These are phyloP conservation scores for Candida yuanshanica DNA, from an alignment of 805 yeast genomes.

Conservation along the genomic window DNA sequence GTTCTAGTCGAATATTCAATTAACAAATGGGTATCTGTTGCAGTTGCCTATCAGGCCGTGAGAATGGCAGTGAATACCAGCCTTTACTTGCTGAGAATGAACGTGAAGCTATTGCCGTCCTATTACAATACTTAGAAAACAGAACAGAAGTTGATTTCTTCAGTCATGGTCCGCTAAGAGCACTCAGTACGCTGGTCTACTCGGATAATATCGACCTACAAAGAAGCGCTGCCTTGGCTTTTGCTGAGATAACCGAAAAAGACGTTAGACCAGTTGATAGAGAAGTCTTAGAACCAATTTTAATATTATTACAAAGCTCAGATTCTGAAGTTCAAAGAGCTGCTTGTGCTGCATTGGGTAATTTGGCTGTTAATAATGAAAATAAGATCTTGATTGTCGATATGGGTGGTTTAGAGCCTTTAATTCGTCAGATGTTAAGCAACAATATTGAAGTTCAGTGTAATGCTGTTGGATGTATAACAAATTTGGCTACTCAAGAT, in stretches of 20 bases:
- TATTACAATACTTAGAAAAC: slow-evolving; percentile 85
- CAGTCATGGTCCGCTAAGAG: slow-evolving; percentile 76
- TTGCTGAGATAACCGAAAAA: slow-evolving; percentile 97
- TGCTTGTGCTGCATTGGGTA: slow-evolving; percentile 98
- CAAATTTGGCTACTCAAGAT: slow-evolving; percentile 96
- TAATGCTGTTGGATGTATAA: slow-evolving; percentile 98
- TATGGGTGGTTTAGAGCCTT: slow-evolving; percentile 96
- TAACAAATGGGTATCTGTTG: slow-evolving; percentile 17
- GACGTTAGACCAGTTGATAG: slow-evolving; percentile 87
- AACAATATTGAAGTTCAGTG: slow-evolving; percentile 97
- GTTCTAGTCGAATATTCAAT: too few species aligned
- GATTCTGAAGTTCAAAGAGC: slow-evolving; percentile 97
- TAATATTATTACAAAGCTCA: slow-evolving; percentile 75
- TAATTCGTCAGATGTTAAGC: slow-evolving; percentile 96
- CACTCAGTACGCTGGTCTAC: slow-evolving; percentile 86
- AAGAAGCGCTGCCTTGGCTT: slow-evolving; percentile 95
- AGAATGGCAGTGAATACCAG: slow-evolving; percentile 44
- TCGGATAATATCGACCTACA: slow-evolving; percentile 93
- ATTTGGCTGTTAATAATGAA: slow-evolving; percentile 92
- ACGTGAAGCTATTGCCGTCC: slow-evolving; percentile 89
- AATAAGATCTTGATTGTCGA: slow-evolving; percentile 91
- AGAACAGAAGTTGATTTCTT: slow-evolving; percentile 85
- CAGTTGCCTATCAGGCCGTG: slow-evolving; percentile 12
- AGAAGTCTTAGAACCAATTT: slow-evolving; percentile 89
- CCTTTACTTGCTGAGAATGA: slow-evolving; percentile 92